phyloP scores from a whole-genome alignment of 2,329 filamentous ascomycete genomes.

The Epicoccum sorghinum region DNA sequence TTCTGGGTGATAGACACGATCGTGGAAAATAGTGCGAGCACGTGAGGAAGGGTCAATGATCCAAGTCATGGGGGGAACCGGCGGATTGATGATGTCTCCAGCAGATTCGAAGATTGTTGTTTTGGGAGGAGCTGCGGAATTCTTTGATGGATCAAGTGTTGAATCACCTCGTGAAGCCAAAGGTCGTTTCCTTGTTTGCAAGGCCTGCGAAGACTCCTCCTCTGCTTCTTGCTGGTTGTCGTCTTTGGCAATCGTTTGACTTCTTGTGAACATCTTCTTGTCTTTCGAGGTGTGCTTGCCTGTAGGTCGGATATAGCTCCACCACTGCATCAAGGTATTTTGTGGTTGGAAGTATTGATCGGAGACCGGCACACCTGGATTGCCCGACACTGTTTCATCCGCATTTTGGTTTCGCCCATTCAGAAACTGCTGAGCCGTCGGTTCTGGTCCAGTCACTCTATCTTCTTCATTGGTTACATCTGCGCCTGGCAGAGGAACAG shows the following conservation, averaged over 20 bases:
- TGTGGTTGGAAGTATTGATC: slow-evolving; percentile 40
- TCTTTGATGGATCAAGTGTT: slow-evolving; percentile 52
- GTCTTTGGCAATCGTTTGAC: slow-evolving; percentile 40
- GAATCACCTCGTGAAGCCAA: slow-evolving; percentile 58
- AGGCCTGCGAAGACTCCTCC: slow-evolving; percentile 19
- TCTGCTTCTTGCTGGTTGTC: slow-evolving; percentile 29
- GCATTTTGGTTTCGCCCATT: slow-evolving; percentile 36
- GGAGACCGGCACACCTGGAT: slow-evolving; percentile 18
- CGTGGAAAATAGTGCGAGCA: slow-evolving; percentile 92
- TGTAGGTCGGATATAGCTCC: slow-evolving; percentile 74
- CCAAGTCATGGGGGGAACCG: slow-evolving; percentile 80
- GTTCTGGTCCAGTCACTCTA: slow-evolving; percentile 47
- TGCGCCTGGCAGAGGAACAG: slow-evolving; percentile 73
- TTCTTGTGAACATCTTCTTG: slow-evolving; percentile 56
- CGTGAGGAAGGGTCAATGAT: slow-evolving; percentile 82
- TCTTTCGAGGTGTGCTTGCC: slow-evolving; percentile 74
- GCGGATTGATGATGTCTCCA: slow-evolving; percentile 88
- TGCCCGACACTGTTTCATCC: slow-evolving; percentile 13
- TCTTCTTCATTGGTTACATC: slow-evolving; percentile 73
- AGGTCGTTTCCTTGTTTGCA: slow-evolving; percentile 47
- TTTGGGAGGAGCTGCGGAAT: slow-evolving; percentile 75
- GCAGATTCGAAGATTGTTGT: slow-evolving; percentile 96
- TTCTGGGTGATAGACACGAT: slow-evolving; percentile 89
- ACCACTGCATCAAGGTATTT: slow-evolving; percentile 60
- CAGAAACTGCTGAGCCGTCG: slow-evolving; percentile 40